Conservation (phyloP, 345 rosid species). For the Eucalyptus fibrosa region DNA sequence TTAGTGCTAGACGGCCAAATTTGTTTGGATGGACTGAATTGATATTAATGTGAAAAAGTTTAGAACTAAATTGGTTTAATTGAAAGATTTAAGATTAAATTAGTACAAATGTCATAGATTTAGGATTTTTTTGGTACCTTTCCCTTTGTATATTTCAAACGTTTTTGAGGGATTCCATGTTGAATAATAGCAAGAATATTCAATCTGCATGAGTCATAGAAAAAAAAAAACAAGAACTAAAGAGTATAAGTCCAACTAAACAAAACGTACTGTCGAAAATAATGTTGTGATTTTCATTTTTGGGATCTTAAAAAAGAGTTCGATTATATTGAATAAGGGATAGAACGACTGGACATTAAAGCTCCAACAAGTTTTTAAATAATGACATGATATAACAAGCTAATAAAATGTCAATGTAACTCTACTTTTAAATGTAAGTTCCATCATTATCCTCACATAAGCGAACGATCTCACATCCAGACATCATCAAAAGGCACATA, state of each 20-base stretch:
- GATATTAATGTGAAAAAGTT: rapidly evolving
- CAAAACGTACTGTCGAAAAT: neutral
- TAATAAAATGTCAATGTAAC: neutral
- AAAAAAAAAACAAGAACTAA: neutral
- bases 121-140: too few species aligned
- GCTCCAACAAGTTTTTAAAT: neutral
- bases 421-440: neutral
- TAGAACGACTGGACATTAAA: neutral
- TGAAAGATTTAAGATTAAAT: too few species aligned
- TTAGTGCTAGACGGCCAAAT: rapidly evolving
- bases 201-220: neutral
- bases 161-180: neutral
- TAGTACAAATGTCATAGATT: too few species aligned
- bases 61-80: too few species aligned
- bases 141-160: neutral
- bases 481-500: neutral
- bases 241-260: neutral
- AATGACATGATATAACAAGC: neutral
- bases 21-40: too few species aligned
- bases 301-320: neutral
- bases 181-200: neutral
- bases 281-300: neutral
- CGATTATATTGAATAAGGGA: neutral
- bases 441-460: neutral
- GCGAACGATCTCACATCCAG: neutral